Evolutionary conservation across 2,329 filamentous ascomycete genomes (phyloP).

Genomic region (Zasmidium cellare): DNA sequence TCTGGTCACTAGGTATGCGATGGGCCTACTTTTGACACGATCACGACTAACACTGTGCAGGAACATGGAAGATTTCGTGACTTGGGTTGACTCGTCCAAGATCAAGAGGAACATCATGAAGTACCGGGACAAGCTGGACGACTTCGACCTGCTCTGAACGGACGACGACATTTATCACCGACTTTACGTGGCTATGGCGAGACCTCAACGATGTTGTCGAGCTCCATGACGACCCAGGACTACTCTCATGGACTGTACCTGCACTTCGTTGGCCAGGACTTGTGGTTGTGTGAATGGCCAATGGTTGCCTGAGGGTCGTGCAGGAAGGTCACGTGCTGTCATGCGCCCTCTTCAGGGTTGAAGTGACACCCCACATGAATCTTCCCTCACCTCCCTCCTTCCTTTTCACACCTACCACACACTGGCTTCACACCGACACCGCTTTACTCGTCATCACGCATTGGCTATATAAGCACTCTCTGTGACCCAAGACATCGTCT

Average conservation of each 20-base stretch:
- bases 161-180: neutral
- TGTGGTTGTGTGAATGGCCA: neutral
- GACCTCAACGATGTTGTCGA: no score
- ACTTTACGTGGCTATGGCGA: neutral
- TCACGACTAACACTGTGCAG: conserved; percentile 38
- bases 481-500: neutral
- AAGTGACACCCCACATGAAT: conserved; percentile 3
- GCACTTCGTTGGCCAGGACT: neutral
- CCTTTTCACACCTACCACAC: neutral
- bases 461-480: neutral
- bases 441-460: neutral
- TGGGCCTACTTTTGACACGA: neutral
- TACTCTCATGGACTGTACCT: neutral
- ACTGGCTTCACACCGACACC: neutral
- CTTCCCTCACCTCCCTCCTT: conserved; percentile 4
- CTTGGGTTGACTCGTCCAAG: conserved; percentile 94
- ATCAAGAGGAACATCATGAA: conserved; percentile 95
- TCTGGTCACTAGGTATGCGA: conserved; percentile 65
- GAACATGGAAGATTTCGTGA: conserved; percentile 93
- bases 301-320: conserved; percentile 1
- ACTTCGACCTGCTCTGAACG: conserved; percentile 83
- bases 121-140: conserved; percentile 91
- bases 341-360: conserved; percentile 13
- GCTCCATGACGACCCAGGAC: neutral
- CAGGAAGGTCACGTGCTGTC: conserved; percentile 9